Percentiles rank a stretch among this genome's conserved stretches.
Conservation (phyloP, 2,329 filamentous ascomycete species). For the Fusarium virguliforme region DNA sequence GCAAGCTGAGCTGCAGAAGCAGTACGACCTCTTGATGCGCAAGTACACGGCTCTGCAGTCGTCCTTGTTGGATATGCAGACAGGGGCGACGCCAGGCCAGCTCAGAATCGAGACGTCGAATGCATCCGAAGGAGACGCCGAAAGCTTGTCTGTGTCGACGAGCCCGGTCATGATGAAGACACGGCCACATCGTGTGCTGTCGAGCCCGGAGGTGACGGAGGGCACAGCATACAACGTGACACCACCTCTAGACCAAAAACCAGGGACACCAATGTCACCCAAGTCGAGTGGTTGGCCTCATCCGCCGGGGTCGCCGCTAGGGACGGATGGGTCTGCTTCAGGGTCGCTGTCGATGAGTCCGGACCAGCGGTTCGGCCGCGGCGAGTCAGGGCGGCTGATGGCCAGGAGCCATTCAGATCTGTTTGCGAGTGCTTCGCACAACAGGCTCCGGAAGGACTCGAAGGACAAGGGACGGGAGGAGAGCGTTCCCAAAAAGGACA, state of each 20-base stretch:
- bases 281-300: slow-evolving; percentile 52
- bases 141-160: slow-evolving; percentile 57
- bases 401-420: slow-evolving; percentile 45
- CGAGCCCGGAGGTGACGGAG: slow-evolving; percentile 63
- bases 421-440: slow-evolving; percentile 64
- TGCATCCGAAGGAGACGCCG: slow-evolving; percentile 52
- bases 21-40: slow-evolving; percentile 65
- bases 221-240: slow-evolving; percentile 62
- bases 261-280: slow-evolving; percentile 51
- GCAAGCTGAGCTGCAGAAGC: slow-evolving; percentile 69
- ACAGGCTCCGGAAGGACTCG: slow-evolving; percentile 63
- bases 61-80: slow-evolving; percentile 65
- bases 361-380: slow-evolving; percentile 64
- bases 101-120: slow-evolving; percentile 46
- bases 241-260: slow-evolving; percentile 59
- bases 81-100: slow-evolving; percentile 49
- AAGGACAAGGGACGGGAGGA: slow-evolving; percentile 66
- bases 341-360: slow-evolving; percentile 54
- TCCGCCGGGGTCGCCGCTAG: slow-evolving; percentile 59
- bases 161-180: slow-evolving; percentile 59
- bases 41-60: slow-evolving; percentile 70
- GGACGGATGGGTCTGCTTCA: slow-evolving; percentile 53
- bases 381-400: slow-evolving; percentile 55
- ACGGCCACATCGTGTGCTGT: slow-evolving; percentile 60
- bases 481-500: slow-evolving; percentile 55